phyloP scores from a whole-genome alignment of 2,329 filamentous ascomycete genomes.

The Fusarium tanahbumbuense region DNA sequence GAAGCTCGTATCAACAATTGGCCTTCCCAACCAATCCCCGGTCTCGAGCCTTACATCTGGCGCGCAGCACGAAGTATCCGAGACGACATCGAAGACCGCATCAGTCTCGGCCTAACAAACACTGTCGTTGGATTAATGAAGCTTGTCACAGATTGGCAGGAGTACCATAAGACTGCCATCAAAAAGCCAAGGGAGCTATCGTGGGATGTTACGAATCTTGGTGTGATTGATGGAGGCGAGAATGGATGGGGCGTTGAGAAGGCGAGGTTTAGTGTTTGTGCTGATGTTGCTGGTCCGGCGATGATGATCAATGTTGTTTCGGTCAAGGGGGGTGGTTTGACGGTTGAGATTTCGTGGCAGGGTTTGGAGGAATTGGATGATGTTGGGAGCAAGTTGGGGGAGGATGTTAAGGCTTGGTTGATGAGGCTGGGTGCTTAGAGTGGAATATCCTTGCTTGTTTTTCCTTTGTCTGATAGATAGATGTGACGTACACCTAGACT shows the following conservation, averaged over 20 bases:
- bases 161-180: background rate
- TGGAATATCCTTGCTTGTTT: background rate
- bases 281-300: background rate
- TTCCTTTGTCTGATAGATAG: background rate
- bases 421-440: background rate
- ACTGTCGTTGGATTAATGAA: background rate
- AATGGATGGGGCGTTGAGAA: background rate
- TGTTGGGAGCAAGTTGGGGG: background rate
- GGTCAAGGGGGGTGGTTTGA: background rate
- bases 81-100: background rate
- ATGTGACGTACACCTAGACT: background rate
- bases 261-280: slow-evolving; percentile 6
- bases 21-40: background rate
- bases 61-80: slow-evolving; percentile 1
- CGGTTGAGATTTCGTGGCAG: slow-evolving; percentile 11
- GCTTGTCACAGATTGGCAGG: slow-evolving; percentile 7
- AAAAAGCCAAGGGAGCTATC: slow-evolving; percentile 12
- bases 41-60: slow-evolving; percentile 1
- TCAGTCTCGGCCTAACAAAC: background rate
- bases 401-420: background rate
- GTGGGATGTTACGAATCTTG: slow-evolving; percentile 9
- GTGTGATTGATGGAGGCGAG: background rate
- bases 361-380: background rate
- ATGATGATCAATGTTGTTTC: background rate
- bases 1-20: slow-evolving; percentile 6